These are phyloP conservation scores for Mortierella sp. DNA, from an alignment of 371 early-diverging fungal genomes.

Conservation along the genomic window DNA sequence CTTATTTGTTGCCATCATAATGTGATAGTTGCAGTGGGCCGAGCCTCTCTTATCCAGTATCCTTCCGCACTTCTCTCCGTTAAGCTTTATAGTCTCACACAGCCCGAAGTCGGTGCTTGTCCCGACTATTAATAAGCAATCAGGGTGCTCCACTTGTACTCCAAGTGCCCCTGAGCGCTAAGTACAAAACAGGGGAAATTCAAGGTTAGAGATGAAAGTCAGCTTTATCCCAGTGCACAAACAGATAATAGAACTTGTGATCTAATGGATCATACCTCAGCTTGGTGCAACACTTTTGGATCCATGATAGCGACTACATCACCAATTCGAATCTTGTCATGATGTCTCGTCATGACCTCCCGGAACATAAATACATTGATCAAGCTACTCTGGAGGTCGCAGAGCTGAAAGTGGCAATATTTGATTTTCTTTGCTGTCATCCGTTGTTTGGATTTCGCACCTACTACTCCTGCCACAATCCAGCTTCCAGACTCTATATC, in stretches of 20 bases:
- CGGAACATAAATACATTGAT: constrained; percentile 51
- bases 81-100: constrained; percentile 46
- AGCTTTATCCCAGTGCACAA: not conserved
- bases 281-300: constrained; percentile 42
- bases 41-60: constrained; percentile 36
- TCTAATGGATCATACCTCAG: constrained; percentile 33
- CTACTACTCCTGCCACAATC: constrained; percentile 46
- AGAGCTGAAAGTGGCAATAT: constrained; percentile 43
- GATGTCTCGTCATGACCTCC: constrained; percentile 30
- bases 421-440: constrained; percentile 31
- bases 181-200: not conserved
- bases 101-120: constrained; percentile 32
- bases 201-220: not conserved
- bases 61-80: constrained; percentile 37
- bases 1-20: constrained; percentile 50
- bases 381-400: constrained; percentile 28
- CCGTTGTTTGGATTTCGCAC: constrained; percentile 43
- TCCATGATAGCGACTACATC: constrained; percentile 38
- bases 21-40: constrained; percentile 35
- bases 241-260: not conserved
- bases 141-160: constrained; percentile 41
- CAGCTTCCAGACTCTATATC: constrained; percentile 16
- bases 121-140: constrained; percentile 35
- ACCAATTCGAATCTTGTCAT: constrained; percentile 27
- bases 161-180: constrained; percentile 40